Conservation (phyloP, 2,329 filamentous ascomycete species). For the Penicillium sp. region DNA sequence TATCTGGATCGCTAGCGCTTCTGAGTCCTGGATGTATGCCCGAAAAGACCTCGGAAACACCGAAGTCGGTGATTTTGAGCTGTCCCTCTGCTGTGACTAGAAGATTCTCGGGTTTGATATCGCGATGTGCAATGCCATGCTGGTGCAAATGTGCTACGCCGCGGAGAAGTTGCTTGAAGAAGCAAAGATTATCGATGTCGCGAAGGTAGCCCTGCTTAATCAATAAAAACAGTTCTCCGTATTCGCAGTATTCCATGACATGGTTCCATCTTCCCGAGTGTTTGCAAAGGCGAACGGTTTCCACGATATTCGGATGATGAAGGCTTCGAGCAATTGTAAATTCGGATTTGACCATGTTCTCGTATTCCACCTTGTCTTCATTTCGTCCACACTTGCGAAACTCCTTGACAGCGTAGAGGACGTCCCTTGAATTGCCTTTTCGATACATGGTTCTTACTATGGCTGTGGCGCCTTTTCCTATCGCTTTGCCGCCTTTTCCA, state of each 20-base stretch:
- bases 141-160: conserved; percentile 77
- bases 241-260: conserved; percentile 86
- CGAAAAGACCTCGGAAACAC: conserved; percentile 79
- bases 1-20: conserved; percentile 63
- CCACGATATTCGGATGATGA: conserved; percentile 82
- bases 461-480: conserved; percentile 79
- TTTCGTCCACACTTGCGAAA: conserved; percentile 69
- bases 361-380: conserved; percentile 71
- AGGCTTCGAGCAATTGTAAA: conserved; percentile 82
- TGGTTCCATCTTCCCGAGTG: conserved; percentile 77
- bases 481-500: conserved; percentile 67
- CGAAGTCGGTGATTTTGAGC: conserved; percentile 89
- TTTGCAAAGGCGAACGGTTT: conserved; percentile 71
- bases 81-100: conserved; percentile 74
- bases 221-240: conserved; percentile 74
- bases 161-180: conserved; percentile 85
- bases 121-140: conserved; percentile 83
- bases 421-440: conserved; percentile 57
- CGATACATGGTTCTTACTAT: conserved; percentile 76
- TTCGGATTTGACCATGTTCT: conserved; percentile 87
- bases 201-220: conserved; percentile 68
- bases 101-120: conserved; percentile 86
- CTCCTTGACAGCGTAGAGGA: conserved; percentile 77
- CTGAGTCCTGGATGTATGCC: conserved; percentile 76
- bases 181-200: conserved; percentile 67